Base-by-base conservation (phyloP, 1,284 basidiomycete species). In the Microstroma glucosiphilum region DNA sequence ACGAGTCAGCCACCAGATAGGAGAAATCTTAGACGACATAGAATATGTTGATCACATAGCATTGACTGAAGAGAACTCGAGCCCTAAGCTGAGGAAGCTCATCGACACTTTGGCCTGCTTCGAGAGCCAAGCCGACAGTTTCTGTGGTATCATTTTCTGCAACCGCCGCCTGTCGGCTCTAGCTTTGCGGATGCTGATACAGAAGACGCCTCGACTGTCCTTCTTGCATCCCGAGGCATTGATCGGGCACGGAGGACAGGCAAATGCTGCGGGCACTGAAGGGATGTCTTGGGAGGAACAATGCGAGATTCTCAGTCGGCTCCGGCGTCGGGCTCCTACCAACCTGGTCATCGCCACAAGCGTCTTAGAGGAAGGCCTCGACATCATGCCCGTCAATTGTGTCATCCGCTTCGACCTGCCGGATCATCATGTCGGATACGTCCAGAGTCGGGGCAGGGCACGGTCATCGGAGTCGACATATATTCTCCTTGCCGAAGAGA, bases 131-230 rank as follows among this genome's bases (percentile, higher is more conserved):
- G 57, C 57, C 15, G 40, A 42, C 15, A 30, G 49, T n/a, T 66
- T 75, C 26, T 70, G 71, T 57, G 70, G 64, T 0, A 75, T 75
- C 60, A 63, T 73, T 59, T 75, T 75, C 62, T 69, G 71, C 54
- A 62, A 65, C 40, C 64, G 71, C 2, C 37, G 71, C 17, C 64
- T 67, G 56, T 70, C 72, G 12, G 72, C 69, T 8, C 59, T 59
- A 1, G 59, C 67, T 19, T 63, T 75, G 11, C 63, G 61, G n/a
- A 69, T 71, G 58, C 63, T 75, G 19, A 65, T 75, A 53, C 61
- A 60, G 48, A 65, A 69, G n/a, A 26, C 60, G 0, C 56, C 64
- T 3, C 56, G 55, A 3, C 66, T 75, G 30, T 51, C 53, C 4
- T 75, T 64, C 23, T 58, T 75, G 43, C 63, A 70, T 40, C 43